Evolutionary conservation across 768 basidiomycete genomes (phyloP), one percentile per base, ranked within the genome.

Genomic region (Tylopilus balloui): DNA sequence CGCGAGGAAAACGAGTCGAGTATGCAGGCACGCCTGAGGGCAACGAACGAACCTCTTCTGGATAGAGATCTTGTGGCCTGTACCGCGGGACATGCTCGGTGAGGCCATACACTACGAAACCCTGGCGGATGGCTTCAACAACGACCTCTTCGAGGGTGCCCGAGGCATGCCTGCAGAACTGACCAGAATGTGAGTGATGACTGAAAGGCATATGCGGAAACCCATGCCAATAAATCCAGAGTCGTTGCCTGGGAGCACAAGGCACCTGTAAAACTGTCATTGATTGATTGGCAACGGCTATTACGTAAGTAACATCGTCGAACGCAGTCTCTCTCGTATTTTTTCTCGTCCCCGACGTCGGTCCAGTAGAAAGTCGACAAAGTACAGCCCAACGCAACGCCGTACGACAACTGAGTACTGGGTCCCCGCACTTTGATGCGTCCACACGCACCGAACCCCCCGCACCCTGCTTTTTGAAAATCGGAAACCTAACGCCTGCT

Each of bases 41-140:
- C 36, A 53, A 52, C 39, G 37, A 48, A 43, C 46, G 59, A 63
- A 94, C 93, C 82, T 99, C 96, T 73, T 98, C 96, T 17, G 95
- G 94, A 66, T 96, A 98, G 24, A 98, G 72, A 64, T 99, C 93
- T 28, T 77, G 66, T 2, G 58, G 49, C 49, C 91, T 77, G 69
- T 93, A 95, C 23, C 95, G 81, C 23, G 96, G 95, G 44, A 86
- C 86, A 67, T 98, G 96, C 70, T 98, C 96, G 4, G 86, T 89
- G 50, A 98, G 72, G 1, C 94, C 92, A 62, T 84, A 98, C 1
- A 87, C 73, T 50, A 78, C 71, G 64, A 98, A 98, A 0, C 83
- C 79, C 64, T 86, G 79, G 7, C 71, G 65, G 48, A 95, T 85
- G 29, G 95, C 94, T 57, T 86, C 86, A 15, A 73, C 63, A 4